phyloP scores from a whole-genome alignment of 1,139 yeast species.

The Sporopachydermia cereana region DNA sequence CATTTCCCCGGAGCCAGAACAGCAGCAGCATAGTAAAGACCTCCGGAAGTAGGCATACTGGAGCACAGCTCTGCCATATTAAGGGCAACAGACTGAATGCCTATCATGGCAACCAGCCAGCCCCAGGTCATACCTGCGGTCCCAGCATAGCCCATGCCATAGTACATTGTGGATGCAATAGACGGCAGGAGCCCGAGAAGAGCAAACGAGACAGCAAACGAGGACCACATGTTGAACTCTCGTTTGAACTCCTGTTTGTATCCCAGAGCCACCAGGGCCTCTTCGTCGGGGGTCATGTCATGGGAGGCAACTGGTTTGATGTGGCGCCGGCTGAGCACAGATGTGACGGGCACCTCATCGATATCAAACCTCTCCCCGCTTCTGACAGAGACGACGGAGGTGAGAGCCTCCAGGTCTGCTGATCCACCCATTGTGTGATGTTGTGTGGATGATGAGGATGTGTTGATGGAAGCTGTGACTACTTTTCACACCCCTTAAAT shows the following conservation, averaged over 20 bases:
- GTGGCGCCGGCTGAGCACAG: constrained; percentile 14
- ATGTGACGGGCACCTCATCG: constrained; percentile 16
- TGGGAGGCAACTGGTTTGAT: constrained; percentile 28
- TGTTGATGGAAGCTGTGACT: too few species aligned
- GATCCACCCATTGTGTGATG: too few species aligned
- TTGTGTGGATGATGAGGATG: too few species aligned
- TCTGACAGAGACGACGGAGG: background rate
- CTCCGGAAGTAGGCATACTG: constrained; percentile 63
- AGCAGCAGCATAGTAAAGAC: constrained; percentile 44
- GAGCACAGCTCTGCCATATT: constrained; percentile 53
- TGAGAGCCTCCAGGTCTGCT: background rate
- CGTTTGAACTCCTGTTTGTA: constrained; percentile 66
- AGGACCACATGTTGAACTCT: constrained; percentile 50
- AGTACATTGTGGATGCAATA: constrained; percentile 31
- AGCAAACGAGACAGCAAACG: constrained; percentile 60
- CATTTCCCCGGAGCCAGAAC: constrained; percentile 42
- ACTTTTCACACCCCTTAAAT: too few species aligned
- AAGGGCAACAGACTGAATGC: constrained; percentile 38
- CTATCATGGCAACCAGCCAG: constrained; percentile 44
- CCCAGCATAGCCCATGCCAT: constrained; percentile 38
- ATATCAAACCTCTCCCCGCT: constrained; percentile 6
- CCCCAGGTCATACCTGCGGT: constrained; percentile 55
- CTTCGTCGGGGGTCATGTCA: constrained; percentile 39
- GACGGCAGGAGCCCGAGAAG: constrained; percentile 66
- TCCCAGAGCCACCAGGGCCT: constrained; percentile 48